Conservation (phyloP, 495 filamentous ascomycete species). For the Durotheca rogersii region DNA sequence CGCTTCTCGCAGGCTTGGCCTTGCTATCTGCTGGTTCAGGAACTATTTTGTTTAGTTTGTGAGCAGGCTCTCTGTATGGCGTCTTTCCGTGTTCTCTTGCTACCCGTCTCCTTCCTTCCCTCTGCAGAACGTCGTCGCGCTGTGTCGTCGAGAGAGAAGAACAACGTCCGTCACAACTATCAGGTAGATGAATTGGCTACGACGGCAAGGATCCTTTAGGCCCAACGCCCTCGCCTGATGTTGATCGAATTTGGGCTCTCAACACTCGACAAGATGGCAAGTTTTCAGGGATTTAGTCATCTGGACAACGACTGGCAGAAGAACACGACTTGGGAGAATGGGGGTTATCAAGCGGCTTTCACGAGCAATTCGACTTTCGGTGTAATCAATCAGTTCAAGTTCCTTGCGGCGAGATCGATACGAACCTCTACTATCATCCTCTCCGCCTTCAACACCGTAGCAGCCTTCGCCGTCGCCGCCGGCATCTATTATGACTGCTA, state of each 20-base stretch:
- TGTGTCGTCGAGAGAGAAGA: constrained; percentile 37
- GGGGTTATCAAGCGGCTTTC: constrained; percentile 39
- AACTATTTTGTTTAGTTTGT: constrained; percentile 49
- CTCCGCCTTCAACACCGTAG: constrained; percentile 49
- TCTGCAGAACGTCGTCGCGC: constrained; percentile 22
- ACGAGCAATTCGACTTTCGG: constrained; percentile 34
- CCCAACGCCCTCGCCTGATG: constrained; percentile 48
- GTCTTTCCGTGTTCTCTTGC: constrained; percentile 20
- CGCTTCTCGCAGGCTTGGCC: constrained; percentile 37
- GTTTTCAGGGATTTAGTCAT: constrained; percentile 29
- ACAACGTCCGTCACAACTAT: constrained; percentile 34
- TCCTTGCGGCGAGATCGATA: constrained; percentile 48
- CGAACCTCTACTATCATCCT: constrained; percentile 52
- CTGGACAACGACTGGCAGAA: constrained; percentile 41
- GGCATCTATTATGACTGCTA: constrained; percentile 49
- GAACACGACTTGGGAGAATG: constrained; percentile 39
- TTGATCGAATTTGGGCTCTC: constrained; percentile 40
- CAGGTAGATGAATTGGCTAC: constrained; percentile 52
- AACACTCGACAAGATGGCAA: constrained; percentile 28
- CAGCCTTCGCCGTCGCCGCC: constrained; percentile 47
- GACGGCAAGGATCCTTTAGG: constrained; percentile 42
- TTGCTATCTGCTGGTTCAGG: constrained; percentile 41
- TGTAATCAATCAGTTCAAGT: constrained; percentile 45
- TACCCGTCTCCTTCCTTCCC: constrained; percentile 21
- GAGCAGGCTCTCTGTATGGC: constrained; percentile 39